phyloP scores from a whole-genome alignment of 495 filamentous ascomycete genomes.

The Xylona heveae region DNA sequence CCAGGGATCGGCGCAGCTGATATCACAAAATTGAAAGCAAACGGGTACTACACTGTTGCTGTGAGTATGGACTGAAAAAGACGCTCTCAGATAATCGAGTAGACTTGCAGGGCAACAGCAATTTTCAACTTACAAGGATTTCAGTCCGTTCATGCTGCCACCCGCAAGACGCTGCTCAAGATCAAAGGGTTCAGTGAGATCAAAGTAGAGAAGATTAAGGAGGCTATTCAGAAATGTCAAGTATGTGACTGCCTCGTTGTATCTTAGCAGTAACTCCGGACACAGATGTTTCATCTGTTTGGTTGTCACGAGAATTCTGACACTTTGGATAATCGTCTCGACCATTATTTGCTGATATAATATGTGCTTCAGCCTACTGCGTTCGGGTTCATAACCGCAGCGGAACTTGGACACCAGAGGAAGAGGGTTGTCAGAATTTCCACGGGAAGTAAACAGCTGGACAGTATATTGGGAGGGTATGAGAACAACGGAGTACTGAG shows the following conservation, averaged over 20 bases:
- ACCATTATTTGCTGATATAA: not conserved
- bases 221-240: constrained; percentile 49
- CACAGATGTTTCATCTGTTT: not conserved
- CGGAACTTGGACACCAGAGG: constrained; percentile 45
- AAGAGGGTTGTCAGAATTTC: constrained; percentile 18
- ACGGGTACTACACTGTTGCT: constrained; percentile 50
- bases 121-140: not conserved
- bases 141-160: constrained; percentile 44
- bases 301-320: too few relatives aligned
- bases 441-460: constrained; percentile 30
- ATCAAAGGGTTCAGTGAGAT: constrained; percentile 67
- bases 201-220: constrained; percentile 68
- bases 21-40: constrained; percentile 51
- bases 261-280: not conserved
- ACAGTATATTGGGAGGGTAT: constrained; percentile 47
- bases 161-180: constrained; percentile 41
- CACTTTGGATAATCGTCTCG: not conserved
- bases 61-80: too few relatives aligned
- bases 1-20: constrained; percentile 50
- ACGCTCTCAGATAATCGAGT: not conserved
- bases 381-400: constrained; percentile 55
- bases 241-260: constrained; percentile 19
- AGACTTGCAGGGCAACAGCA: not conserved
- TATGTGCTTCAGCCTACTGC: constrained; percentile 29
- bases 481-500: constrained; percentile 2